A percentile compares a stretch with the other conserved stretches of the same genome.
Conservation (phyloP, 2,329 filamentous ascomycete genomes). For the Albophoma yamanashiensis region DNA sequence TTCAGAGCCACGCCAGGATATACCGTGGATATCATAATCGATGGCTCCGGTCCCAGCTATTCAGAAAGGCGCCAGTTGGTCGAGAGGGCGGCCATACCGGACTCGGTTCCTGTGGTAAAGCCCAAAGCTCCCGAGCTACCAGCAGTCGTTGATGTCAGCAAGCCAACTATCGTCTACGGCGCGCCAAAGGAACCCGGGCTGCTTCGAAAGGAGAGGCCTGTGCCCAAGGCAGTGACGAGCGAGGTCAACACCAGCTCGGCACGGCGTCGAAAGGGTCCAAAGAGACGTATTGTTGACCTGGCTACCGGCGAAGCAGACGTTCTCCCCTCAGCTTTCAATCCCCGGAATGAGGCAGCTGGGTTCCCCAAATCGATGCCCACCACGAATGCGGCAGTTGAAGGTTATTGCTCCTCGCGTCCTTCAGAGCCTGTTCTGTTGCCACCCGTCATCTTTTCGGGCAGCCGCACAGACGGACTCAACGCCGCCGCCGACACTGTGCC, state of each 20-base stretch:
- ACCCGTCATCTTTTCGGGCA: conserved; percentile 19
- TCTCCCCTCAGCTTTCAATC: conserved; percentile 18
- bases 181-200: conserved; percentile 36
- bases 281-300: conserved; percentile 54
- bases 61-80: conserved; percentile 75
- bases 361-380: conserved; percentile 9
- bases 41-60: conserved; percentile 73
- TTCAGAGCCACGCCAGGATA: conserved; percentile 87
- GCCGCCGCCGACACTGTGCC: neutral
- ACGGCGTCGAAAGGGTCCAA: conserved; percentile 48
- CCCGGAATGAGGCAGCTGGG: conserved; percentile 8
- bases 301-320: conserved; percentile 37
- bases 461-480: conserved; percentile 14
- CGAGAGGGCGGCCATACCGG: conserved; percentile 67
- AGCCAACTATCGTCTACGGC: conserved; percentile 50
- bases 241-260: conserved; percentile 49
- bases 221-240: conserved; percentile 41
- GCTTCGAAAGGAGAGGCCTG: conserved; percentile 49
- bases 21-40: conserved; percentile 81
- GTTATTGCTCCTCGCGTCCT: conserved; percentile 34
- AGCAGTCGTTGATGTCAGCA: conserved; percentile 56
- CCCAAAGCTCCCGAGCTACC: conserved; percentile 52
- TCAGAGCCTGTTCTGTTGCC: conserved; percentile 24
- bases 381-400: conserved; percentile 15
- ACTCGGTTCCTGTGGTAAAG: conserved; percentile 69